Evolutionary conservation across 139 green algal species (phyloP), one percentile per base, ranked within the genome.

Genomic region (Coelastrella sp.): DNA sequence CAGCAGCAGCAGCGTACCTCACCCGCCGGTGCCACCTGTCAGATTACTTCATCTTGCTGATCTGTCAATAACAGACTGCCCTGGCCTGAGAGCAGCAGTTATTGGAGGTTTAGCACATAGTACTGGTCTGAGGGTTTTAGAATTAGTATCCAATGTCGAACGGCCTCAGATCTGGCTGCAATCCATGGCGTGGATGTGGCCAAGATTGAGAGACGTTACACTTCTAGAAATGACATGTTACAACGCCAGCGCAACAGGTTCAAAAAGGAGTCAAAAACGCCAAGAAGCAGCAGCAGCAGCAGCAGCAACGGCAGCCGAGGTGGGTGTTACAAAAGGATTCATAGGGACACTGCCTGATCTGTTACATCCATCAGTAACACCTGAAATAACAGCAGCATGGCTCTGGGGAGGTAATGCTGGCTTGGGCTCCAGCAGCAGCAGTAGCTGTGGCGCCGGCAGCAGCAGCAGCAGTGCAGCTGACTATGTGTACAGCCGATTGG

Each of bases 41-140:
- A 57, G 65, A 6, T 73, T 88, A 59, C 84, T 8, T 35, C 24
- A 24, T 60, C 84, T 81, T 7, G 14, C 9, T 49, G 24, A 80
- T 35, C 68, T 88, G 15, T 20, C 19, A 10, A 9, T 88, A 4
- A 14, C 35, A 17, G 68, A 88, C 22, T 88, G 84, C 49, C 20
- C 11, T 24, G 84, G 68, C 0, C 49, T 81, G 9, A 49, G 58
- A n/a, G 49, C 84, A 14, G 84, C 84, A 56, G 56, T 88, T 20
- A 68, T 81, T 7, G 84, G 84, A 20, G 80, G 84, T 57, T 59
- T 88, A 17, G 84, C 84, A 58, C 84, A 88, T 68, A 88, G 84
- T 57, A 88, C 84, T 6, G 84, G 84, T 9, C 27, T 88, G 7
- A 63, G 70, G 25, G 7, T 7, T 4, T 68, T 88, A 20, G 68